These are phyloP conservation scores for Brettanomyces bruxellensis DNA, from an alignment of 805 yeast species.

Conservation along the genomic window DNA sequence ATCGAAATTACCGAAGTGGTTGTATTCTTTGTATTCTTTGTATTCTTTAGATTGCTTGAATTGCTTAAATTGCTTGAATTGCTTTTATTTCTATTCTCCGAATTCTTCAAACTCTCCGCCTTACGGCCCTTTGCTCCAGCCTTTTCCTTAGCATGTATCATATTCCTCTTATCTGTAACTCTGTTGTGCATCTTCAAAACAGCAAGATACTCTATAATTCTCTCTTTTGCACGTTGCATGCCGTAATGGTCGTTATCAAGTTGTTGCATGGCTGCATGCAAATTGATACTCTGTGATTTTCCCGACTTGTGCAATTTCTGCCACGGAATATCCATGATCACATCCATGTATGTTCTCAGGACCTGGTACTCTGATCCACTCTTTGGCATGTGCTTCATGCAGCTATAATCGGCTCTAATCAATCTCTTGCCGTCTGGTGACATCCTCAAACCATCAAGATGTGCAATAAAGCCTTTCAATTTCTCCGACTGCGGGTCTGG, in stretches of 20 bases:
- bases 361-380: constrained; percentile 59
- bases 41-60: too few species aligned
- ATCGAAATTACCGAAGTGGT: neutral
- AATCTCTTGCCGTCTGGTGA: constrained; percentile 33
- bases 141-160: neutral
- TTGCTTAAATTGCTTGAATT: too few species aligned
- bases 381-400: constrained; percentile 46
- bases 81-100: too few species aligned
- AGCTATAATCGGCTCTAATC: constrained; percentile 40
- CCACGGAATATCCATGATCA: constrained; percentile 62
- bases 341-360: constrained; percentile 53
- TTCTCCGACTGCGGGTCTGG: constrained; percentile 33
- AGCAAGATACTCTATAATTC: constrained; percentile 72
- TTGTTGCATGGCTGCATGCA: constrained; percentile 42
- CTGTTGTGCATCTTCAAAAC: constrained; percentile 51
- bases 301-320: constrained; percentile 16
- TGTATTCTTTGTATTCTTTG: neutral
- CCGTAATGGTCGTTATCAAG: constrained; percentile 78
- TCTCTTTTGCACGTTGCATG: constrained; percentile 58
- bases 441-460: constrained; percentile 25
- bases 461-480: constrained; percentile 22
- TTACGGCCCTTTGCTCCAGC: neutral
- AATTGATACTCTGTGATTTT: constrained; percentile 28
- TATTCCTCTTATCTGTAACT: constrained; percentile 5
- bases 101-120: constrained; percentile 1